A percentile compares a stretch with the other conserved stretches of the same genome.
Conservation (phyloP, 1,284 basidiomycete species). For the Xerocomus amazonicus region DNA sequence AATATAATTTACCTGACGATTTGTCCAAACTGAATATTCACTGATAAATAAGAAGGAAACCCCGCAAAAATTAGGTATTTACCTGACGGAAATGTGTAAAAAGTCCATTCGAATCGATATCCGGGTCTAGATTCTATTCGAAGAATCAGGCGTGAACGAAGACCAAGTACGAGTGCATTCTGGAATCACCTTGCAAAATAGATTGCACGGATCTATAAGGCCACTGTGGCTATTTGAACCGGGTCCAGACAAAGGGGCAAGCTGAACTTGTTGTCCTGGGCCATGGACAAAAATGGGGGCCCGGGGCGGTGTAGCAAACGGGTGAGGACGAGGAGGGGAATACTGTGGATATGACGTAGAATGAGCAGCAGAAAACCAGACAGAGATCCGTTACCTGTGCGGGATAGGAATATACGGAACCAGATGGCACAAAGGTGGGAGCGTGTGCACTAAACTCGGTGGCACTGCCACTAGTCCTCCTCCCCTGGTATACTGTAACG, state of each 20-base stretch:
- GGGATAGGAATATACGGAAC: conserved; percentile 52
- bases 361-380: not conserved
- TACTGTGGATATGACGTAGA: conserved; percentile 40
- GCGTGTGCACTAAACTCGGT: conserved; percentile 70
- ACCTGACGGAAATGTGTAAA: conserved; percentile 79
- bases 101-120: conserved; percentile 80
- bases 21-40: conserved; percentile 61
- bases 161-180: conserved; percentile 1
- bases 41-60: conserved; percentile 15
- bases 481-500: conserved; percentile 69
- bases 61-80: conserved; percentile 24
- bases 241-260: conserved; percentile 68
- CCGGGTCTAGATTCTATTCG: conserved; percentile 75
- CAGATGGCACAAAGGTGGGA: conserved; percentile 69
- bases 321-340: conserved; percentile 54
- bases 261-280: conserved; percentile 85
- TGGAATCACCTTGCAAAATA: conserved; percentile 77
- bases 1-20: conserved; percentile 66
- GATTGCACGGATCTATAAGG: conserved; percentile 86
- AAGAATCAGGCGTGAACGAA: conserved; percentile 9
- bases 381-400: conserved; percentile 40
- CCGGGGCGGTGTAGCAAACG: conserved; percentile 36
- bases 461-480: conserved; percentile 49
- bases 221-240: conserved; percentile 79
- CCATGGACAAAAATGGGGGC: conserved; percentile 67